Evolutionary conservation across 768 basidiomycete species (phyloP), one percentile per base, ranked within the genome.

Genomic region (Pisolithus microcarpus): DNA sequence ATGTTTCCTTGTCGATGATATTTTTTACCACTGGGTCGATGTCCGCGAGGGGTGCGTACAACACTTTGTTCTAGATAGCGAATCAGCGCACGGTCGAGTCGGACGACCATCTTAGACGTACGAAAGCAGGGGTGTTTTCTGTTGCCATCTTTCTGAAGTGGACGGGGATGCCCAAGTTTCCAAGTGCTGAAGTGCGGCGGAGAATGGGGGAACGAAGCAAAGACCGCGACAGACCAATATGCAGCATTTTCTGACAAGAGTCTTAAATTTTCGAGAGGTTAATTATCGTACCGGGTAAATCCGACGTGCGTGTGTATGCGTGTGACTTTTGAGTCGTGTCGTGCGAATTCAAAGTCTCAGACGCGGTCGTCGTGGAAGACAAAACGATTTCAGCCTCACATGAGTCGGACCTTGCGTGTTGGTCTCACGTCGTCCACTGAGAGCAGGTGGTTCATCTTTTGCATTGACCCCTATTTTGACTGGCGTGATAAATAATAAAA

Each of bases 1-100:
- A 98, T 72, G 91, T 95, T 77, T 98, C 92, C 76, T 91, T 91
- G 76, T 98, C 93, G 74, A 99, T 90, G 76, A 99, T 91, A 69
- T 94, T 91, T 71, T 92, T 82, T 65, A 99, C 83, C 67, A 88
- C 91, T 53, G 95, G 94, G 73, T 98, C 95, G 65, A 84, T 80
- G 77, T 98, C 84, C 10, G 87, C 77, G 47, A 99, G 78, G 56
- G 93, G 82, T 45, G 81, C 74, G 73, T 98, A 98, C 58, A 99
- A 79, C 43, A 80, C 75, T 70, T 87, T 86, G 85, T 98, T 99
- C 95, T 98, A 61, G 10, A 43, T 28, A 21, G 47, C 39, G 18
- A 59, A 26, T 44, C 21, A 43, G 21, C 28, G 44, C 21, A 4
- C 21, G 2, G 16, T 15, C 3, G 10, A 11, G 9, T 31, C 16